Evolutionary conservation across 441 rosid species (phyloP), one percentile per base, ranked within the genome.

Genomic region (Gossypium davidsonii): DNA sequence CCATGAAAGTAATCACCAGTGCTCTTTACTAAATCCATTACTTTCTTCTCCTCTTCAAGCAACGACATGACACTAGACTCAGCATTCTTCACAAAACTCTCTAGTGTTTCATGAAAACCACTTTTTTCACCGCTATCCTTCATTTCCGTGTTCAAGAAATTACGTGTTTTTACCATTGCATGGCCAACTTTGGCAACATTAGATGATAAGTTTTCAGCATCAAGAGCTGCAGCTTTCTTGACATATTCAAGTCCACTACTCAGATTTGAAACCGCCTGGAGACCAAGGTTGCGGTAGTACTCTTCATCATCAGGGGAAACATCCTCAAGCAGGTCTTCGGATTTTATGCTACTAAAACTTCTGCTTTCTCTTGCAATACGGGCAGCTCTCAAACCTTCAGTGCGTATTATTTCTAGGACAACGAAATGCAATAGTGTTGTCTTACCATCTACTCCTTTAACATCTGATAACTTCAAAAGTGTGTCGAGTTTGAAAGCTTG

Each of bases 1-100:
- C 99, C 99, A 81, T 96, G 98, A 87, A 95, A 95, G 75, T 95
- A 95, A 81, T 93, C 97, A 10, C 93, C 97, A n/a, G 98, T 88
- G 81, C 88, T 91, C 86, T 89, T 94, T 82, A 93, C 97, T 81
- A 93, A 71, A 66, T 88, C 85, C 87, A 85, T 86, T 64, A 95
- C 90, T 75, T 90, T 89, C 87, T 87, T 90, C 74, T 95, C 98
- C 82, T 93, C 97, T 64, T 75, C 87, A 58, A 87, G 81, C 76
- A 93, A 73, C 20, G 71, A 65, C 81, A 69, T 82, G 67, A 91
- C 77, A 46, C 89, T 90, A 62, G 75, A 87, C 81, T 89, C 97
- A 11, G 93, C 92, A 49, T 72, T 85, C 79, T 89, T 86, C 77
- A 90, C 89, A 73, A 95, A 95, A 78, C 89, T 78, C 71, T 83